Base-by-base conservation (phyloP, 371 early-diverging fungal species). In the Gilbertella persicaria region DNA sequence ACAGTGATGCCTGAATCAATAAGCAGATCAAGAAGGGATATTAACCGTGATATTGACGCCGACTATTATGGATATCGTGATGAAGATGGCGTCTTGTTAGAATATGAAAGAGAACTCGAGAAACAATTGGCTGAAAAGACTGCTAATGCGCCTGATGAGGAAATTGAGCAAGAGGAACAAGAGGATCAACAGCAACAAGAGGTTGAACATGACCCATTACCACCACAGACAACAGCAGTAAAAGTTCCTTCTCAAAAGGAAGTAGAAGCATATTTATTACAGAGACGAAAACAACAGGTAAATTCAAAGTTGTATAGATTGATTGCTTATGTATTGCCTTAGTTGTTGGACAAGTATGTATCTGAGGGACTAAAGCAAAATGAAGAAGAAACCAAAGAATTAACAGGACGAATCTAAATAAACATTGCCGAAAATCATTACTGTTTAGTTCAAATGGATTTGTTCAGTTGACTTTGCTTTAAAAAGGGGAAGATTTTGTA, bases 41-140 rank as follows among this genome's bases (percentile, higher is more conserved):
- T 98, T 50, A 80, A 86, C 51, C 79, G 82, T 42, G 79, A 88
- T 39, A 87, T 94, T 13, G 97, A 96, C 63, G 94, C 96, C 1
- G 94, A 94, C 55, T 98, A 97, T 69, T 98, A 90, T 61, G 97
- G 98, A 20, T 98, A 94, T 63, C 80, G 92, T 24, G 96, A 96
- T 64, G 97, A 97, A 68, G 94, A 95, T 64, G 93, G 87, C 2
- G 64, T 71, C 23, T 67, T 97, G 40, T 55, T 96, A 44, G 87
- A 79, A 55, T 93, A 89, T 62, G 97, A 97, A 67, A 58, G 75
- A 24, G 78, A 79, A 25, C 67, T 70, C 37, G 84, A 86, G 47
- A 50, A 69, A 20, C 62, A 76, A 48, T 60, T 83, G 64, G 69
- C 50, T 33, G 68, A 58, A 28, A 67, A 67, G 38, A 50, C 62